Evolutionary conservation across 345 rosid species (phyloP).

Genomic region (Dipteronia dyeriana): DNA sequence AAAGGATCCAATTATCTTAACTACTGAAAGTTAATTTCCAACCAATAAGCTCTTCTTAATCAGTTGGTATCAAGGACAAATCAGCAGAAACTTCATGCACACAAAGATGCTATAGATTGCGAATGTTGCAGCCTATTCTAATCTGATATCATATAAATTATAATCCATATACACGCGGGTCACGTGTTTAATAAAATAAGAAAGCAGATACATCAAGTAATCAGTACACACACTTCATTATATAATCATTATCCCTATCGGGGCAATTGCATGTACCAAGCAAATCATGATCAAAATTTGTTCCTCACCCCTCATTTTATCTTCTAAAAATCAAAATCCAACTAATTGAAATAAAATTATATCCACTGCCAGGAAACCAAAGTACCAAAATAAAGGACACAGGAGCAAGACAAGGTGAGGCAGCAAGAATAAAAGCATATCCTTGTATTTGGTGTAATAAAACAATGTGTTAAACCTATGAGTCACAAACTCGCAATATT

Average conservation of each 20-base stretch:
- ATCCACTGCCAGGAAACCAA: not conserved
- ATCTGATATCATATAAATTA: not conserved
- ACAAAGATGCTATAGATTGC: not conserved
- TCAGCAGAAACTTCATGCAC: not conserved
- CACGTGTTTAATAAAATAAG: not conserved
- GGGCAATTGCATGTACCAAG: not conserved
- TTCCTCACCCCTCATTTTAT: not conserved
- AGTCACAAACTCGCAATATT: not conserved
- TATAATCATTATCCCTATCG: not conserved
- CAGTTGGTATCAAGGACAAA: not conserved
- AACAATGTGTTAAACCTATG: not conserved
- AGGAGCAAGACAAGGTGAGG: not conserved
- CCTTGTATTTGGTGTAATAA: not conserved
- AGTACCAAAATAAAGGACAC: not conserved
- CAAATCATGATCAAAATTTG: not conserved
- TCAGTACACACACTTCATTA: too few species aligned
- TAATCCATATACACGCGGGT: not conserved
- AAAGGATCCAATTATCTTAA: not conserved
- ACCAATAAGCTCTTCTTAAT: not conserved
- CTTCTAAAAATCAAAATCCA: not conserved
- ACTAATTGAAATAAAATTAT: not conserved
- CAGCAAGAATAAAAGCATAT: too few species aligned
- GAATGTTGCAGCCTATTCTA: not conserved
- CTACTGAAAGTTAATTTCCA: not conserved
- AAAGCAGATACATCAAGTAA: not conserved